Conservation (phyloP, 2,329 filamentous ascomycete genomes). For the Venturia effusa region DNA sequence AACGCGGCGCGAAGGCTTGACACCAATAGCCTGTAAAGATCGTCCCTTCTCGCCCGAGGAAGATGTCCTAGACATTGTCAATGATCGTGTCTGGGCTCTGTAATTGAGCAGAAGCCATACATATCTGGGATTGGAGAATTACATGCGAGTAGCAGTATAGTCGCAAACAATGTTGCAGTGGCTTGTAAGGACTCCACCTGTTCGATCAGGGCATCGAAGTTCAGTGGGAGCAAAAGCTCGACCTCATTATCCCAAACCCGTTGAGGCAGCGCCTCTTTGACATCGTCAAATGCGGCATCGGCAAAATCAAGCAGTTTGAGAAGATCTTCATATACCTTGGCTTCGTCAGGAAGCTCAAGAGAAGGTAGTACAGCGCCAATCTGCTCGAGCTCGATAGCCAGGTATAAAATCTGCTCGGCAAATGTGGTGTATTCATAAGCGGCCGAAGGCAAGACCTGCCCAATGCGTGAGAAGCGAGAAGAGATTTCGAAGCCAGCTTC, state of each 20-base stretch:
- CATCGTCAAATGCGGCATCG: conserved; percentile 2
- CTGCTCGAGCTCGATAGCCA: conserved; percentile 5
- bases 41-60: neutral
- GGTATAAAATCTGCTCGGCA: conserved; percentile 7
- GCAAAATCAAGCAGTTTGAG: conserved; percentile 4
- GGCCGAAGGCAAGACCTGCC: conserved; percentile 6
- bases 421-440: conserved; percentile 9
- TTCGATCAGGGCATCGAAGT: neutral
- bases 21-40: neutral
- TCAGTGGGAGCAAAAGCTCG: neutral
- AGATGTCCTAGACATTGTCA: neutral
- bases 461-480: neutral
- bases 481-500: neutral
- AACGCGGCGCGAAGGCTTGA: conserved; percentile 2
- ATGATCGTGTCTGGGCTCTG: neutral
- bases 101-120: neutral
- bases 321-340: conserved; percentile 2
- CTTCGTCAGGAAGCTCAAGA: neutral
- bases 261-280: conserved; percentile 4
- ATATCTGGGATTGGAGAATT: neutral
- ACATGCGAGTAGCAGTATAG: conserved; percentile 1
- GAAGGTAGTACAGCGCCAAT: neutral
- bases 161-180: neutral
- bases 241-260: conserved; percentile 4
- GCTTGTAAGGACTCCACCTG: conserved; percentile 5